These are phyloP conservation scores for Aspergillus niger DNA, from an alignment of 2,329 filamentous ascomycete genomes.

Conservation along the genomic window DNA sequence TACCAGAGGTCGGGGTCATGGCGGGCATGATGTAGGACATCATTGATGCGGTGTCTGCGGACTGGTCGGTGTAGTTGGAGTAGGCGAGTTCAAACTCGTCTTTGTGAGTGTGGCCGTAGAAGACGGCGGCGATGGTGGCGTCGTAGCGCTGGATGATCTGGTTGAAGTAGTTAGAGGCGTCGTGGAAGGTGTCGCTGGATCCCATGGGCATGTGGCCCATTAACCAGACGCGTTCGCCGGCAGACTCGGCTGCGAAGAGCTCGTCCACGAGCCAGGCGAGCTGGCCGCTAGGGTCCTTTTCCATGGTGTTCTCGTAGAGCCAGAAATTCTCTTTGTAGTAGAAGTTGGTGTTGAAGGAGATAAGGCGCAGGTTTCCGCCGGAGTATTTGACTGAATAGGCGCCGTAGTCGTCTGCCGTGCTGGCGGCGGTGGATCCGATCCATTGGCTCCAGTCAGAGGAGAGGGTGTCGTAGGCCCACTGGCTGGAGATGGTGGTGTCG, in stretches of 20 bases:
- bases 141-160: slow-evolving; percentile 58
- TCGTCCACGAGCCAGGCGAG: slow-evolving; percentile 55
- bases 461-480: slow-evolving; percentile 57
- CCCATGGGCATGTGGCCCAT: slow-evolving; percentile 58
- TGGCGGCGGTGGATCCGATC: slow-evolving; percentile 46
- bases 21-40: slow-evolving; percentile 56
- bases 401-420: slow-evolving; percentile 47
- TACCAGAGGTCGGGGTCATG: slow-evolving; percentile 57
- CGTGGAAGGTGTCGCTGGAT: slow-evolving; percentile 42
- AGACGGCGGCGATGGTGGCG: slow-evolving; percentile 57
- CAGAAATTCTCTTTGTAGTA: slow-evolving; percentile 46
- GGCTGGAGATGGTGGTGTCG: slow-evolving; percentile 43
- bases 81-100: slow-evolving; percentile 59
- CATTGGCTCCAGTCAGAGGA: slow-evolving; percentile 52
- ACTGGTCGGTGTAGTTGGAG: slow-evolving; percentile 51
- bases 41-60: slow-evolving; percentile 47
- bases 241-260: slow-evolving; percentile 56
- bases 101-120: slow-evolving; percentile 60
- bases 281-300: slow-evolving; percentile 54
- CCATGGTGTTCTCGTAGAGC: slow-evolving; percentile 55
- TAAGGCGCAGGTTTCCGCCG: slow-evolving; percentile 55
- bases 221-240: slow-evolving; percentile 57
- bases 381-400: slow-evolving; percentile 54
- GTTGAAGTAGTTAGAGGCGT: slow-evolving; percentile 58
- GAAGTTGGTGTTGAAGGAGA: slow-evolving; percentile 43